phyloP scores from a whole-genome alignment of 371 early-diverging fungal genomes.

The Mortierella sp. region DNA sequence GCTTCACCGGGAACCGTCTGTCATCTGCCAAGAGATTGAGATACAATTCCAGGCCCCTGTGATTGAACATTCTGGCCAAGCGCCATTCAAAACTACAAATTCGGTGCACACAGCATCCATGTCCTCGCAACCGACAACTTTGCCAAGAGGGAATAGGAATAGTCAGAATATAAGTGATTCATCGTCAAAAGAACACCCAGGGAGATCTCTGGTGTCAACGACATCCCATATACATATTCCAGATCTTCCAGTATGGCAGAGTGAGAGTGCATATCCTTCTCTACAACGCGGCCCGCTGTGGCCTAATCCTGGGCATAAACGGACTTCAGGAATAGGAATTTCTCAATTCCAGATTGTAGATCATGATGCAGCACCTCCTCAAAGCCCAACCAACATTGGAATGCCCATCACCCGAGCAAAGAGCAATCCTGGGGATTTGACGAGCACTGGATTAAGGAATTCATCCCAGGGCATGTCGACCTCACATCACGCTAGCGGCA shows the following conservation, averaged over 20 bases:
- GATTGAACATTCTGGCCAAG: neutral
- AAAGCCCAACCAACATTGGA: slow-evolving; percentile 16
- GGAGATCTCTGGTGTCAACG: slow-evolving; percentile 1
- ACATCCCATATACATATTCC: slow-evolving; percentile 19
- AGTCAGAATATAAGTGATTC: slow-evolving; percentile 11
- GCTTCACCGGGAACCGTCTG: slow-evolving; percentile 37
- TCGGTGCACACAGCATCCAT: neutral
- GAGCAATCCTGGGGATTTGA: slow-evolving; percentile 50
- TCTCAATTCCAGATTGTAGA: neutral
- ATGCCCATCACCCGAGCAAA: slow-evolving; percentile 48
- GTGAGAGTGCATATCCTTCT: neutral
- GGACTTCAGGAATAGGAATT: slow-evolving; percentile 13
- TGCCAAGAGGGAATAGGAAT: slow-evolving; percentile 8
- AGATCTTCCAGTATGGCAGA: slow-evolving; percentile 13
- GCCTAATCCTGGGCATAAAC: slow-evolving; percentile 10
- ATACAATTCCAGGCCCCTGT: slow-evolving; percentile 43
- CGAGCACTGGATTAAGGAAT: slow-evolving; percentile 15
- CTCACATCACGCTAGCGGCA: slow-evolving; percentile 11
- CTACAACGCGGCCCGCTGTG: neutral
- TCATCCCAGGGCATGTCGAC: neutral
- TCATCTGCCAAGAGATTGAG: slow-evolving; percentile 49
- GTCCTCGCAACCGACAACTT: neutral
- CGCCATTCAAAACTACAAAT: neutral
- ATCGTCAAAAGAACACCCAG: neutral
- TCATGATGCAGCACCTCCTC: neutral